Evolutionary conservation across 176 grass and related monocot species (phyloP).

Genomic region (Ensete ventricosum): DNA sequence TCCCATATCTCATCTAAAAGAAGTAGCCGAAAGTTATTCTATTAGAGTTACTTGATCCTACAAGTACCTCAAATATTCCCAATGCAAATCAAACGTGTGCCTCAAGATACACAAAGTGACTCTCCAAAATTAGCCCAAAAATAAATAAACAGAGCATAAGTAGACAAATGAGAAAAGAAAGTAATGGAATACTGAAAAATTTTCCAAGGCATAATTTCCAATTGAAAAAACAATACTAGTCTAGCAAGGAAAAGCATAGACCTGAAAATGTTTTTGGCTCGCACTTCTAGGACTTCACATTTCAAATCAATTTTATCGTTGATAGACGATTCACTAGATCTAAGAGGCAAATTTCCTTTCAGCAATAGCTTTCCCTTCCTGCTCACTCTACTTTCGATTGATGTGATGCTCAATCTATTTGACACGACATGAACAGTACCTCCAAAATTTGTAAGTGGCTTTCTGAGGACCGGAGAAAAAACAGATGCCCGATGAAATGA

Average conservation of each 20-base stretch:
- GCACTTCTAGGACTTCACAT: conserved; percentile 94
- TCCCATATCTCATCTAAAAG: background rate
- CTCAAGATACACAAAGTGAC: background rate
- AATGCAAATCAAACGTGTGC: background rate
- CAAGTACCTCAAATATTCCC: background rate
- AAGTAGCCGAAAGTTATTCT: background rate
- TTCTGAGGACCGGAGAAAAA: conserved; percentile 74
- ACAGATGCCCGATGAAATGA: conserved; percentile 85
- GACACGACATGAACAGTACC: conserved; percentile 66
- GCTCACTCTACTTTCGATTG: conserved; percentile 85
- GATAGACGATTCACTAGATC: conserved; percentile 66
- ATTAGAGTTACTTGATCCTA: background rate
- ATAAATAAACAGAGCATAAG: background rate
- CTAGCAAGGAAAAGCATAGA: conserved; percentile 7
- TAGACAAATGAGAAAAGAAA: background rate
- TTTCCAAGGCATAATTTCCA: background rate
- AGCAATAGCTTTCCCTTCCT: conserved; percentile 87
- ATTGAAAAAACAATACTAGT: background rate
- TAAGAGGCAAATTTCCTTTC: conserved; percentile 85
- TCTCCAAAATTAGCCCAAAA: background rate
- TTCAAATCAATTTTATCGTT: conserved; percentile 88
- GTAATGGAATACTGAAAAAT: background rate
- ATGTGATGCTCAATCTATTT: conserved; percentile 78
- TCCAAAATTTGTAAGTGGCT: conserved; percentile 80
- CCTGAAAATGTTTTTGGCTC: conserved; percentile 95